A percentile compares a stretch with the other conserved stretches of the same genome.
Conservation (phyloP, 2,329 filamentous ascomycete species). For the Colletotrichum tabaci region DNA sequence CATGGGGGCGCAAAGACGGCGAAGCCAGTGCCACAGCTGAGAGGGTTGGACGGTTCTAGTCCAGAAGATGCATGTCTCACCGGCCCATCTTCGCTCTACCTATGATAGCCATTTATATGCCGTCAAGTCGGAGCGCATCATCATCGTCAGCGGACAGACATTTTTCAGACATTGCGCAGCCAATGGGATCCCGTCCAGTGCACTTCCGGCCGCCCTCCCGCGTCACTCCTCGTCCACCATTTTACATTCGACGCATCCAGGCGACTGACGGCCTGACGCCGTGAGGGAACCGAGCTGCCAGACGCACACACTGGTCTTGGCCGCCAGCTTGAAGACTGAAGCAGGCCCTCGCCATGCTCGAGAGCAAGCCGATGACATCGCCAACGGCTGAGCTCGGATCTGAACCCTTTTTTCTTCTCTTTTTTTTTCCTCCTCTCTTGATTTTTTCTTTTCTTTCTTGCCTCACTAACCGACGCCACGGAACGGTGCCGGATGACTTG, state of each 20-base stretch:
- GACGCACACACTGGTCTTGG: background rate
- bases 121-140: background rate
- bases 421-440: too few species aligned
- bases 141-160: background rate
- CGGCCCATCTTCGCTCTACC: background rate
- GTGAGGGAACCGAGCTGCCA: conserved; percentile 8
- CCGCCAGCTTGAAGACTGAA: background rate
- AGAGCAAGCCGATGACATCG: conserved; percentile 10
- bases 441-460: background rate
- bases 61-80: conserved; percentile 2
- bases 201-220: background rate
- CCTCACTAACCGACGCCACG: conserved; percentile 4
- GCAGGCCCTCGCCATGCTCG: background rate
- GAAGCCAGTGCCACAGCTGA: background rate
- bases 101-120: background rate
- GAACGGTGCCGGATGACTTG: background rate
- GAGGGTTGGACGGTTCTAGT: conserved; percentile 11
- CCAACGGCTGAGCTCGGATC: conserved; percentile 7
- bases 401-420: background rate
- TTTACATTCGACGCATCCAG: background rate
- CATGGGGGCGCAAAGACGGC: background rate
- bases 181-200: conserved; percentile 14
- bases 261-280: background rate
- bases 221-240: conserved; percentile 4
- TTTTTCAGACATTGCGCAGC: background rate